These are phyloP conservation scores for Talaromyces adpressus DNA, from an alignment of 495 filamentous ascomycete genomes.

Conservation along the genomic window DNA sequence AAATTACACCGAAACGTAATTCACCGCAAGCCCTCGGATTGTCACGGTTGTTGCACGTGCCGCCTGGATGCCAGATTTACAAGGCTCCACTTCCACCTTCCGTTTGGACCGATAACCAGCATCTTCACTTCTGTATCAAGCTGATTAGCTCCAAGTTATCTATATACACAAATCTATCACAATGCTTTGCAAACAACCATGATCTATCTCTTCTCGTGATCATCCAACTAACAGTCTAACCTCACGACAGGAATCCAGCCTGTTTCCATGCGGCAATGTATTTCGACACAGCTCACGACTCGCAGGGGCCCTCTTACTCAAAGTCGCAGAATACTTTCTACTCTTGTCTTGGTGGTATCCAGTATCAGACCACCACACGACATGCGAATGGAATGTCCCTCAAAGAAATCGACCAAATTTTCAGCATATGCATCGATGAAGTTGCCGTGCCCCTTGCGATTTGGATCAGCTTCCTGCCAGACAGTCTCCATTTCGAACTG, in stretches of 20 bases:
- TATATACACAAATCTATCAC: background rate
- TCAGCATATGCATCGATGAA: too few species aligned
- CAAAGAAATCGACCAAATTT: background rate
- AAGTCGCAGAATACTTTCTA: background rate
- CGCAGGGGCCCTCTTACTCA: background rate
- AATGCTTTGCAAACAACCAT: background rate
- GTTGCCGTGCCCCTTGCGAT: background rate
- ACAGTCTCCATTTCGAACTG: slow-evolving; percentile 28
- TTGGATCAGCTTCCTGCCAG: slow-evolving; percentile 26
- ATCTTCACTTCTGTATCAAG: background rate
- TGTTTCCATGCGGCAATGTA: background rate
- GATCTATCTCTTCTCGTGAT: background rate
- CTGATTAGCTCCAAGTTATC: background rate
- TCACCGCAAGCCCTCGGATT: background rate
- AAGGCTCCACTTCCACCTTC: background rate
- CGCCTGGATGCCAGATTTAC: background rate
- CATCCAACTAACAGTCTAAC: background rate
- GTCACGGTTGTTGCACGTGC: background rate
- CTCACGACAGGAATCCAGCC: background rate
- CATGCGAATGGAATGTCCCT: background rate
- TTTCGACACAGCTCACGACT: background rate
- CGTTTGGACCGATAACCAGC: too few species aligned
- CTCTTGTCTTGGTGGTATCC: background rate
- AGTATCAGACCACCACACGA: background rate
- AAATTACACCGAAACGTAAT: background rate